Evolutionary conservation across 108 stramenopile species (phyloP), one percentile per base, ranked within the genome.

Genomic region (Nitzschia palea): DNA sequence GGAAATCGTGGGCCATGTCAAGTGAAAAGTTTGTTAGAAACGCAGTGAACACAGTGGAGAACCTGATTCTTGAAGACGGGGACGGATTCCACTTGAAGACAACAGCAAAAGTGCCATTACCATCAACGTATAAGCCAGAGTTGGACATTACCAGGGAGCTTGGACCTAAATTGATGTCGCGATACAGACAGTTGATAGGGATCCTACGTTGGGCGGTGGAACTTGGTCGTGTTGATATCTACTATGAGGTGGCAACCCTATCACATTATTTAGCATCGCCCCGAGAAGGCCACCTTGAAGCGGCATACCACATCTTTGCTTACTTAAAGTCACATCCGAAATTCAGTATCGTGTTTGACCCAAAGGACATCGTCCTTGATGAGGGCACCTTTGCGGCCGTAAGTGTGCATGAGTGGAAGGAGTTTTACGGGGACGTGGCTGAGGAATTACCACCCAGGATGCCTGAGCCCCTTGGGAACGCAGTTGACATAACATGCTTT

Each of bases 261-360:
- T 70, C 73, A 12, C 40, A 34, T 30, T 67, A 63, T 42, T 35
- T 71, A 37, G 80, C 51, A 31, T 15, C 22, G 10, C 66, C 80
- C 0, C 17, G 71, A 2, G 37, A 34, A 20, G 84, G 80, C 8
- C 82, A 86, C 30, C 33, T 83, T 0, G 74, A 79, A 9, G 58
- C 66, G 30, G 32, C 71, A 18, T 67, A 59, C 18, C 59, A 73
- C 30, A 71, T 76, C 33, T 80, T 80, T 37, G 64, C 64, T 3
- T 80, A 80, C 35, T 40, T 80, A 0, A 64, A 74, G 55, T 28
- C 25, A 0, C 43, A 72, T 44, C 29, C 36, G n/a, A 23, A 0
- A 10, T 75, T 67, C 0, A 48, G 31, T 17, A 22, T 78, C 12
- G 71, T 78, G 15, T 78, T 78, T 62, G 77, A 73, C 36, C 17